Base-by-base conservation (phyloP, 192 early-diverging fungal genomes). In the Mycoemilia scoparia region DNA sequence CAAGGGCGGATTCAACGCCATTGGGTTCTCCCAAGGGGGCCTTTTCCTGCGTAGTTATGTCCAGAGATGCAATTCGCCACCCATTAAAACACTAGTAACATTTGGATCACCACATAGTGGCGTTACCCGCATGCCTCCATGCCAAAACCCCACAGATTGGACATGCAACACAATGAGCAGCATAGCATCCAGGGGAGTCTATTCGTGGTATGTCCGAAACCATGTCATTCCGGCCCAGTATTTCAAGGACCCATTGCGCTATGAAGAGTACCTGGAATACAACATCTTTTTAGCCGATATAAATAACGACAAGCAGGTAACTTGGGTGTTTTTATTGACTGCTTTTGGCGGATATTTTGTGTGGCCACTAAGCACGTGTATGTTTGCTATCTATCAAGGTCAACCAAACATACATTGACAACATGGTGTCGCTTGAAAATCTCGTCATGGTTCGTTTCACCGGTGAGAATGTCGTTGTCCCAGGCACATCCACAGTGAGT, bases 141-240 rank as follows among this genome's bases (percentile, higher is more conserved):
- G 92, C 45, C 18, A 46, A 1, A 52, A 61, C 7, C 16, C 47
- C 1, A 60, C 63, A 37, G 59, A 70, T 28, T 39, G 43, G 5
- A 46, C 64, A 19, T 97, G 90, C 62, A 35, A 34, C 9, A 56
- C 79, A 32, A 82, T 86, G 74, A 55, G 84, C 14, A 55, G 59
- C n/a, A 67, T 96, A 44, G 73, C 83, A 1, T 52, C 67, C n/a
- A 38, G 52, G 10, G 86, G 84, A 5, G 88, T 75, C 4, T 97
- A 97, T 60, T 65, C 75, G 21, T 58, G 64, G 25, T 93, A 85
- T 64, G 68, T 91, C 13, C 77, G 85, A 10, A 57, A 74, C 38
- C 73, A 78, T 41, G 57, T 89, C 3, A 60, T 97, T 6, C 93
- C 87, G 62, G 93, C 90, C 3, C 93, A 97, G 62, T 97, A 95